phyloP scores from a whole-genome alignment of 73 alveolate genomes.

The Uronychia setigera region DNA sequence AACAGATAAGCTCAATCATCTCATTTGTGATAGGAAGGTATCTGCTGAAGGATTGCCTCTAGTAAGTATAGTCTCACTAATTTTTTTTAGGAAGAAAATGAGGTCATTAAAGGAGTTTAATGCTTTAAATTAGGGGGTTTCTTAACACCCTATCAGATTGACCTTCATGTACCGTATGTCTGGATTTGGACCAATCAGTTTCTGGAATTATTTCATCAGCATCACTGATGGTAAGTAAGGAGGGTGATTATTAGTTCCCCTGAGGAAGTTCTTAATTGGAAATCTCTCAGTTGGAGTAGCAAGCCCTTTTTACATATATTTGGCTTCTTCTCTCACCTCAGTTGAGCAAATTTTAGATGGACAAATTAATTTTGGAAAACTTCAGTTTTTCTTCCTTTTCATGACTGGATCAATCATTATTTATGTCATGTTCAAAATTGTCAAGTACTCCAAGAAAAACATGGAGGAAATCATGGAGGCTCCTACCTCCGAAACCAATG shows the following conservation, averaged over 20 bases:
- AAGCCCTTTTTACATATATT: neutral
- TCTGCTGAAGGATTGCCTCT: neutral
- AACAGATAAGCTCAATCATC: neutral
- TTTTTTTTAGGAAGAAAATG: neutral
- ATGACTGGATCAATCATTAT: neutral
- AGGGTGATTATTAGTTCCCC: neutral
- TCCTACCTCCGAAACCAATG: neutral
- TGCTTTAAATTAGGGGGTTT: neutral
- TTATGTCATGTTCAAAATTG: neutral
- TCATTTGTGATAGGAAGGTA: neutral
- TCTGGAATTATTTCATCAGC: neutral
- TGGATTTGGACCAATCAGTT: neutral
- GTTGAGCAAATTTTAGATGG: neutral
- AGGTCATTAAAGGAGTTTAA: too few relatives aligned
- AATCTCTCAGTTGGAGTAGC: neutral
- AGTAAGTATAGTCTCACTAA: neutral
- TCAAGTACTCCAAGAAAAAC: neutral
- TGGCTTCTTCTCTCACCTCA: neutral
- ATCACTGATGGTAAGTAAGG: neutral
- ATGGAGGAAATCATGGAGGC: neutral
- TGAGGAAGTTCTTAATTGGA: neutral
- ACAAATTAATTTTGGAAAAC: neutral
- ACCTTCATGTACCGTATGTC: neutral
- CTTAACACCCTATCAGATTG: neutral
- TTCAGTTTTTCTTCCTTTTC: neutral